phyloP scores from a whole-genome alignment of 1,139 yeast species.

The Scheffersomyces illinoinensis region DNA sequence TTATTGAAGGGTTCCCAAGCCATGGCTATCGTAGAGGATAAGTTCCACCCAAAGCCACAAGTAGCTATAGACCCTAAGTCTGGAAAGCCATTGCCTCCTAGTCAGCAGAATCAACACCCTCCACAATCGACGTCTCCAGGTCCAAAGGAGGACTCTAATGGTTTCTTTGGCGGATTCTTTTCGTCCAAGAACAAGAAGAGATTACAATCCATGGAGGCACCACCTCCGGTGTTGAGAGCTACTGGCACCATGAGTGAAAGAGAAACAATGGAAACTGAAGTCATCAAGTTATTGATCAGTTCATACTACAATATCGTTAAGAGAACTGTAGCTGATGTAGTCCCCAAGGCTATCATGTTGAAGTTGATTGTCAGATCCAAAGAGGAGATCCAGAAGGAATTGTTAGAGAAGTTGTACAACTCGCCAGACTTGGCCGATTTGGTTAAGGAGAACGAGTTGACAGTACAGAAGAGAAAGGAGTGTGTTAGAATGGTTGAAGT shows the following conservation, averaged over 20 bases:
- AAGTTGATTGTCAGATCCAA: constrained; percentile 84
- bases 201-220: constrained; percentile 95
- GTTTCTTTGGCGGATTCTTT: constrained; percentile 94
- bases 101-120: constrained; percentile 38
- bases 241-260: constrained; percentile 94
- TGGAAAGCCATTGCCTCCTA: constrained; percentile 69
- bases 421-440: constrained; percentile 72
- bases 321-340: constrained; percentile 88
- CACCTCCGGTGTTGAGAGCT: constrained; percentile 93
- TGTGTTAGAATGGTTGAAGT: constrained; percentile 94
- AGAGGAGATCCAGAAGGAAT: constrained; percentile 85
- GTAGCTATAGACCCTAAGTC: constrained; percentile 89
- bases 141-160: constrained; percentile 48
- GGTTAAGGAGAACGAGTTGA: constrained; percentile 88
- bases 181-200: constrained; percentile 91
- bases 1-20: constrained; percentile 93
- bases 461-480: constrained; percentile 93
- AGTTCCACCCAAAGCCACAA: constrained; percentile 79
- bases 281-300: constrained; percentile 84
- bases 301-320: constrained; percentile 92
- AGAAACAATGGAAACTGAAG: constrained; percentile 96
- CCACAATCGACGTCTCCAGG: constrained; percentile 25
- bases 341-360: constrained; percentile 94
- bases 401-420: constrained; percentile 83
- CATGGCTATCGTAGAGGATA: constrained; percentile 91